These are phyloP conservation scores for Karstenula rhodostoma DNA, from an alignment of 2,329 filamentous ascomycete species.

Conservation along the genomic window DNA sequence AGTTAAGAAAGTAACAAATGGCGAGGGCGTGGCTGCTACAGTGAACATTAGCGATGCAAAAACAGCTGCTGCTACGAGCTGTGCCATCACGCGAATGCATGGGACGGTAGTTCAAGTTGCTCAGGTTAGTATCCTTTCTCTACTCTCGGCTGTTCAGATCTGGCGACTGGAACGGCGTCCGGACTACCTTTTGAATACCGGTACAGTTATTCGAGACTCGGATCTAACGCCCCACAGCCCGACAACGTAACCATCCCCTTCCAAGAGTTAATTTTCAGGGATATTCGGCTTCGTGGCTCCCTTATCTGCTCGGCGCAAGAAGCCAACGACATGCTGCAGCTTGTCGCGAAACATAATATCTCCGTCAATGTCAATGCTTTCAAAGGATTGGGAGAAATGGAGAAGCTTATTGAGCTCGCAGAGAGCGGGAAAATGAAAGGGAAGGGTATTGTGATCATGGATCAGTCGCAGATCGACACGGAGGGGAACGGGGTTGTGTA, in stretches of 20 bases:
- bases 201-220: too few relatives aligned
- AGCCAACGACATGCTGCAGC: conserved; percentile 57
- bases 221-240: conserved; percentile 32
- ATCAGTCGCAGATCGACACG: conserved; percentile 56
- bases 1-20: conserved; percentile 59
- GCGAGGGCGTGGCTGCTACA: conserved; percentile 60
- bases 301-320: conserved; percentile 55
- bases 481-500: conserved; percentile 23
- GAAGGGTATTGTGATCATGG: conserved; percentile 64
- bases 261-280: conserved; percentile 61
- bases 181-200: too few relatives aligned
- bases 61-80: conserved; percentile 59
- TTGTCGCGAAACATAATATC: conserved; percentile 57
- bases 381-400: conserved; percentile 61
- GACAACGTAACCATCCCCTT: conserved; percentile 51
- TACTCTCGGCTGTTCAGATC: not conserved
- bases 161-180: too few relatives aligned
- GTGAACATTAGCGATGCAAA: conserved; percentile 64
- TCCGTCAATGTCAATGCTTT: conserved; percentile 62
- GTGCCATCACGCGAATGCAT: conserved; percentile 67
- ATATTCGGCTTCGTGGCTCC: conserved; percentile 60
- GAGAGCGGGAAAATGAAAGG: conserved; percentile 63
- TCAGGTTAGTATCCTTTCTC: conserved; percentile 47
- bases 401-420: conserved; percentile 59
- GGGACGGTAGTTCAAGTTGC: conserved; percentile 66